Evolutionary conservation across 2,329 filamentous ascomycete genomes (phyloP), one percentile per base, ranked within the genome.

Genomic region (Arachnomyces sp.): DNA sequence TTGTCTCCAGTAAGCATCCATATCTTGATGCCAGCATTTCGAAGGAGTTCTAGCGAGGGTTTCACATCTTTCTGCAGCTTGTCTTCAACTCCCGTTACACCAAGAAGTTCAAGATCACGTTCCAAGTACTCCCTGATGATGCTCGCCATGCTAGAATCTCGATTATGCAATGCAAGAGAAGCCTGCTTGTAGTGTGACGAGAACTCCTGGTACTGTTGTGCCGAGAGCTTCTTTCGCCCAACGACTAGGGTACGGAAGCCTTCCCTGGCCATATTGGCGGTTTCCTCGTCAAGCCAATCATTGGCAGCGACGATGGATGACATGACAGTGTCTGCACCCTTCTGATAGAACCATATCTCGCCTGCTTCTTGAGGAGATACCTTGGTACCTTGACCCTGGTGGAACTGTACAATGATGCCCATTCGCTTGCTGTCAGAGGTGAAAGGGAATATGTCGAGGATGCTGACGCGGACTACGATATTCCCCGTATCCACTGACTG

Each of bases 1-100:
- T 98, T 98, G 72, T 98, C 92, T 34, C 92, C 92, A 0, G 92
- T 98, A 59, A 98, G 72, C 92, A 98, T 98, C 92, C 92, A 98
- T 37, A 98, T 96, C 63, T 96, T 96, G 66, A 98, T 92, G 17
- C 92, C 92, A 0, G 92, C 92, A 54, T 98, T 98, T 50, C 92
- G 86, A 38, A 98, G 76, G 4, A 98, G 77, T 62, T 98, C 93
- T 4, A 98, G 73, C 0, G 88, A 95, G 1, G 90, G 85, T 61
- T 96, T 98, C 56, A 98, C 92, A 55, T 96, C 88, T 47, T 82
- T 82, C 60, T 98, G 92, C 9, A 98, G 76, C 59, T 94, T 95
- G 65, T 98, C 92, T 63, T 98, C 93, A 0, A 98, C 92, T 48
- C 92, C 92, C 1, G 92, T 98, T 9, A 98, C 89, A n/a, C 92